phyloP scores from a whole-genome alignment of 2,329 filamentous ascomycete species.

The Zalaria sp. region DNA sequence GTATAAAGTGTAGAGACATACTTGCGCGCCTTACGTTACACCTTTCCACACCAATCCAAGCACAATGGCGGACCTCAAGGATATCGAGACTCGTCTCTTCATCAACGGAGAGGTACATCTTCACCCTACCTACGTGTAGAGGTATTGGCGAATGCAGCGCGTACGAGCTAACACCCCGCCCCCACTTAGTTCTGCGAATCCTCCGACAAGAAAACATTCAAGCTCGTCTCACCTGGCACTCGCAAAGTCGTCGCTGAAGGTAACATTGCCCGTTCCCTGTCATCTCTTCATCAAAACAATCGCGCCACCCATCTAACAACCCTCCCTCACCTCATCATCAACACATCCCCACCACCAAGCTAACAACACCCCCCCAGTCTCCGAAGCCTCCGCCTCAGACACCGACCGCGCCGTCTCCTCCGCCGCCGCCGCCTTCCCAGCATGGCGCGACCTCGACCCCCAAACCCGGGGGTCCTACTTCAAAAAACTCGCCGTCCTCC shows the following conservation, averaged over 20 bases:
- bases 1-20: too few relatives aligned
- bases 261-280: constrained; percentile 1
- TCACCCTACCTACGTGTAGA: neutral
- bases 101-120: constrained; percentile 34
- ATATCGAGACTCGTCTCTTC: constrained; percentile 29
- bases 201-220: constrained; percentile 31
- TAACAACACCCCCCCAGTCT: constrained; percentile 15
- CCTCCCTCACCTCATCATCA: too few relatives aligned
- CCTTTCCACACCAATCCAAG: too few relatives aligned
- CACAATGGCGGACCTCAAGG: constrained; percentile 5
- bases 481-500: constrained; percentile 31
- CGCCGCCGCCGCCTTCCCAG: constrained; percentile 30
- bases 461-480: constrained; percentile 27
- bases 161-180: neutral
- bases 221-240: constrained; percentile 29
- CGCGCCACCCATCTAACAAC: neutral
- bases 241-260: constrained; percentile 24
- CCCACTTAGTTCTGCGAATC: constrained; percentile 26
- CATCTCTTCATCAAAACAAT: neutral
- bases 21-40: too few relatives aligned
- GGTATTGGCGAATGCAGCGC: too few relatives aligned
- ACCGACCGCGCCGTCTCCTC: constrained; percentile 29
- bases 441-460: constrained; percentile 29
- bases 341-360: neutral
- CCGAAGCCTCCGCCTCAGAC: constrained; percentile 31